phyloP scores from a whole-genome alignment of 768 basidiomycete genomes.

The Tricholoma hemisulphureum region DNA sequence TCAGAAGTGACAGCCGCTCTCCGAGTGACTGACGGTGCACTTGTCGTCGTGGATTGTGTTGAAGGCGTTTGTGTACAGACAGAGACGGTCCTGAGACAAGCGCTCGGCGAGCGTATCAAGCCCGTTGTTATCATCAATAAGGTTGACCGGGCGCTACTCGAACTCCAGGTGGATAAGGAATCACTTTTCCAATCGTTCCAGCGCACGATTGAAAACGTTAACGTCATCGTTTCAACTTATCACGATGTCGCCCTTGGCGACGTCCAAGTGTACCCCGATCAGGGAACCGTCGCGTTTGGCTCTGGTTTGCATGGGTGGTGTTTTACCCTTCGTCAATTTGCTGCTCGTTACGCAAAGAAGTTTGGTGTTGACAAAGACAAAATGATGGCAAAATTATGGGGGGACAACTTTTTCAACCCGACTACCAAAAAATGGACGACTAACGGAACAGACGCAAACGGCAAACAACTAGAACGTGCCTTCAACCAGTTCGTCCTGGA shows the following conservation, averaged over 20 bases:
- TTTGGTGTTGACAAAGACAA: constrained; percentile 99
- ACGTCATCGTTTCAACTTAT: constrained; percentile 98
- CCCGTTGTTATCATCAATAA: constrained; percentile 99
- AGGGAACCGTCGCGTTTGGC: constrained; percentile 97
- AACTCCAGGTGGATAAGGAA: constrained; percentile 96
- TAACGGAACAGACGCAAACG: constrained; percentile 68
- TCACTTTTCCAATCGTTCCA: constrained; percentile 96
- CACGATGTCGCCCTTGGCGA: constrained; percentile 92
- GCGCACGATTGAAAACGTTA: constrained; percentile 95
- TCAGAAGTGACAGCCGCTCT: constrained; percentile 99
- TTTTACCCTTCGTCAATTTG: constrained; percentile 98
- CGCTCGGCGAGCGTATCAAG: constrained; percentile 97
- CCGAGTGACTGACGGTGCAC: constrained; percentile 98
- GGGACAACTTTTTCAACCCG: constrained; percentile 99
- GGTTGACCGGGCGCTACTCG: constrained; percentile 98
- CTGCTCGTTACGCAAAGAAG: constrained; percentile 91
- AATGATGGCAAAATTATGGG: constrained; percentile 98
- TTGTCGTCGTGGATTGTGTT: constrained; percentile 99
- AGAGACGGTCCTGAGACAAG: constrained; percentile 97
- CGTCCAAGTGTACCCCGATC: constrained; percentile 97
- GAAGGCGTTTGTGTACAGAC: constrained; percentile 99
- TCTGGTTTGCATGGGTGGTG: constrained; percentile 99
- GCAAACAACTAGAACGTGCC: constrained; percentile 93
- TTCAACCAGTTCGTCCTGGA: constrained; percentile 99
- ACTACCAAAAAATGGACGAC: constrained; percentile 95